Conservation (phyloP, 1,284 basidiomycete species). For the Psilocybe mexicana region DNA sequence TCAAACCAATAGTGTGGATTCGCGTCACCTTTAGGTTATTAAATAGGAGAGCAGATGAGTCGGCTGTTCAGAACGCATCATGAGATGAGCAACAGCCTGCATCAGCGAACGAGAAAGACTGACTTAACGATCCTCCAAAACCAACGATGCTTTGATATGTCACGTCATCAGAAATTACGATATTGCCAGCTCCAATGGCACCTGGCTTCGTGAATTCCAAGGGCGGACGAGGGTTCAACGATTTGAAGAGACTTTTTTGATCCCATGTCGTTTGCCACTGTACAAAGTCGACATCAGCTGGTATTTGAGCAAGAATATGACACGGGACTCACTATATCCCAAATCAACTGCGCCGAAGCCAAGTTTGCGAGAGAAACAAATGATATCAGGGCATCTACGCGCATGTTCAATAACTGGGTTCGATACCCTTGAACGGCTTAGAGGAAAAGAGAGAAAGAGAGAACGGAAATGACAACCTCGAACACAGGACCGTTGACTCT, state of each 20-base stretch:
- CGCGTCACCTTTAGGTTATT: constrained; percentile 47
- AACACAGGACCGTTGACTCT: too few species aligned
- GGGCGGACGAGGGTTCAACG: not conserved
- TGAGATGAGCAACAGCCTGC: too few species aligned
- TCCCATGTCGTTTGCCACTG: not conserved
- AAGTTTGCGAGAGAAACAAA: not conserved
- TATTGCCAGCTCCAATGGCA: constrained; percentile 41
- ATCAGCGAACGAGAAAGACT: constrained; percentile 11
- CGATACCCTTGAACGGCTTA: too few species aligned
- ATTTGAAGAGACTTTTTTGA: not conserved
- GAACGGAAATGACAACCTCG: too few species aligned
- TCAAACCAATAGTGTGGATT: not conserved
- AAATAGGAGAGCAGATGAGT: constrained; percentile 40
- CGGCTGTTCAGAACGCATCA: constrained; percentile 11
- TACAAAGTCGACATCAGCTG: not conserved
- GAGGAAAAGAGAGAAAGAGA: too few species aligned
- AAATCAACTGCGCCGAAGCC: not conserved
- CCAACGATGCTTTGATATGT: constrained; percentile 47
- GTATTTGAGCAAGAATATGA: too few species aligned
- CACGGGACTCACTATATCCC: not conserved
- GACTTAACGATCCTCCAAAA: constrained; percentile 50
- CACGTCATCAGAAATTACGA: constrained; percentile 40
- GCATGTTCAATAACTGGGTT: not conserved
- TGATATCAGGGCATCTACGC: not conserved
- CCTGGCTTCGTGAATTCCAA: constrained; percentile 29